These are phyloP conservation scores for Podospora pseudopauciseta DNA, from an alignment of 495 filamentous ascomycete species.

Conservation along the genomic window DNA sequence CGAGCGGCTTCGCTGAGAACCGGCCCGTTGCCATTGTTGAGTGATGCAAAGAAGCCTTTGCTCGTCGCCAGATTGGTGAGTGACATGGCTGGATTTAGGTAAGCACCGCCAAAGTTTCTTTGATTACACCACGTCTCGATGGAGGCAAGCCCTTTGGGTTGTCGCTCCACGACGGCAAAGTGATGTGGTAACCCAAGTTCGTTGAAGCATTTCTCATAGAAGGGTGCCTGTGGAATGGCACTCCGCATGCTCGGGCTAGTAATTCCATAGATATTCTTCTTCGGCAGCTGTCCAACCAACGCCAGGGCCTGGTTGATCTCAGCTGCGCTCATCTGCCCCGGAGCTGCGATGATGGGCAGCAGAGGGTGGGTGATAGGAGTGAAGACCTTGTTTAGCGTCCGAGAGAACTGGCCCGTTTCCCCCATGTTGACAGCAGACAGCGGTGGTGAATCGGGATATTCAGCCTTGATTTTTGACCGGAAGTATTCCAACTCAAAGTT, in stretches of 20 bases:
- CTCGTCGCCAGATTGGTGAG: slow-evolving; percentile 36
- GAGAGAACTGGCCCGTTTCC: slow-evolving; percentile 73
- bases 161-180: slow-evolving; percentile 70
- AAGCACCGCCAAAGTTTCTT: slow-evolving; percentile 72
- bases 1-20: slow-evolving; percentile 65
- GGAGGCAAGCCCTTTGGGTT: slow-evolving; percentile 54
- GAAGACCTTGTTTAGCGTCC: slow-evolving; percentile 77
- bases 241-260: slow-evolving; percentile 58
- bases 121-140: slow-evolving; percentile 63
- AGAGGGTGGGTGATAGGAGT: slow-evolving; percentile 83
- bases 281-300: slow-evolving; percentile 74
- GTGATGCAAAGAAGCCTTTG: slow-evolving; percentile 40
- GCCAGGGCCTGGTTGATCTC: slow-evolving; percentile 77
- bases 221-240: slow-evolving; percentile 69
- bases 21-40: slow-evolving; percentile 56
- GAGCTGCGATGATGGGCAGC: slow-evolving; percentile 77
- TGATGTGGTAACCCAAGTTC: slow-evolving; percentile 80
- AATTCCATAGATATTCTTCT: slow-evolving; percentile 74
- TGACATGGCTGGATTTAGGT: slow-evolving; percentile 66
- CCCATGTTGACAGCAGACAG: slow-evolving; percentile 87
- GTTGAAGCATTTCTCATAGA: slow-evolving; percentile 86
- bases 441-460: slow-evolving; percentile 60
- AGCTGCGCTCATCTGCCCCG: slow-evolving; percentile 76
- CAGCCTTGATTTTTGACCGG: slow-evolving; percentile 65
- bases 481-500: slow-evolving; percentile 89